Percentiles rank a stretch among this genome's conserved stretches.
Conservation (phyloP, 2,329 filamentous ascomycete species). For the Claviceps digitariae region DNA sequence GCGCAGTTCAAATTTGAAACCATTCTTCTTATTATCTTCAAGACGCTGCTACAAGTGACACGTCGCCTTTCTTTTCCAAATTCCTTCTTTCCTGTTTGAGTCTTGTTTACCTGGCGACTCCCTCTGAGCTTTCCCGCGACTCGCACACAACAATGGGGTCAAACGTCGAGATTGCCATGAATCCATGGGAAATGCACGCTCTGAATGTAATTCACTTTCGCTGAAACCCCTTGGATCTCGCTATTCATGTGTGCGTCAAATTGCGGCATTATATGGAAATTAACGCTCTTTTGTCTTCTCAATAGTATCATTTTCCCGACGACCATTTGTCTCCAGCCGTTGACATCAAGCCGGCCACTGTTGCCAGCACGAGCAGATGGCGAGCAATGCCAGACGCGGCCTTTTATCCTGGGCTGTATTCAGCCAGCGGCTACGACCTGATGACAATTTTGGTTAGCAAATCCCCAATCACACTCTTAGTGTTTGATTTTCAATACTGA, state of each 20-base stretch:
- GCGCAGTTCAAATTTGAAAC: not conserved
- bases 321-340: not conserved
- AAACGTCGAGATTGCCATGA: constrained; percentile 12
- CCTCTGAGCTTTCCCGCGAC: not conserved
- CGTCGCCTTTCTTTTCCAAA: not conserved
- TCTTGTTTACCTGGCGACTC: not conserved
- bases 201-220: constrained; percentile 16
- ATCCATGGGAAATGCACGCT: constrained; percentile 23
- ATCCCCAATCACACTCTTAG: not conserved
- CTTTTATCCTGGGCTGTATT: constrained; percentile 43
- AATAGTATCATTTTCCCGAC: constrained; percentile 10
- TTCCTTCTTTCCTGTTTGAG: not conserved
- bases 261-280: not conserved
- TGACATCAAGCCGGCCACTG: not conserved
- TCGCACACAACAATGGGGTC: not conserved
- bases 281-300: not conserved
- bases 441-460: constrained; percentile 39
- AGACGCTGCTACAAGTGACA: not conserved
- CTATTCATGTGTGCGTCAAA: not conserved
- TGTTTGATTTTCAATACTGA: not conserved
- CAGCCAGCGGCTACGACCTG: constrained; percentile 40
- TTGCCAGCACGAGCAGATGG: constrained; percentile 10
- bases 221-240: not conserved
- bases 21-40: not conserved
- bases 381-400: constrained; percentile 27